phyloP scores from a whole-genome alignment of 1,139 yeast species.

The Barnettozyma hawaiiensis region DNA sequence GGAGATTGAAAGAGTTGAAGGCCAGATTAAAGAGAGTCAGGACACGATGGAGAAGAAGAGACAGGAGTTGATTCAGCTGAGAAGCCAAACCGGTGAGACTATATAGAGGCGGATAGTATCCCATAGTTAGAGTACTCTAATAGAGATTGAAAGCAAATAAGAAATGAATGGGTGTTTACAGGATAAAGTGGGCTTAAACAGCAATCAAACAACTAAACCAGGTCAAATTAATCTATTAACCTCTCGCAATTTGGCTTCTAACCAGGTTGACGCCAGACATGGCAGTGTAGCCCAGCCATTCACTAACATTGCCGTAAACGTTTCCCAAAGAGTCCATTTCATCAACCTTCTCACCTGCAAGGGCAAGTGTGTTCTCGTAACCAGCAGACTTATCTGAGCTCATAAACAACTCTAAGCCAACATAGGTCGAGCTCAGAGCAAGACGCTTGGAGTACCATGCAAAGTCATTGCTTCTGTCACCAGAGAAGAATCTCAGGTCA shows the following conservation, averaged over 20 bases:
- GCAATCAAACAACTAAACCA: too few relatives aligned
- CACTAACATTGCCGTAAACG: constrained; percentile 57
- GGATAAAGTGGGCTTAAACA: background rate
- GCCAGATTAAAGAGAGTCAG: constrained; percentile 49
- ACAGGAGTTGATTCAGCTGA: constrained; percentile 40
- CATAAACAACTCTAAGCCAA: constrained; percentile 74
- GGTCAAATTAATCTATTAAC: too few relatives aligned
- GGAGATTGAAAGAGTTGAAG: constrained; percentile 70
- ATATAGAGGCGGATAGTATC: too few relatives aligned
- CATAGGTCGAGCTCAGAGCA: constrained; percentile 63
- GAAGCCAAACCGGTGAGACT: constrained; percentile 35
- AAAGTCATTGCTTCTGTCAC: constrained; percentile 78
- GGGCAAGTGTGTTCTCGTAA: constrained; percentile 52
- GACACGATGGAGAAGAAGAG: constrained; percentile 44
- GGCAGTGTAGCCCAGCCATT: constrained; percentile 72
- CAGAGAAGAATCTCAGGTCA: constrained; percentile 75
- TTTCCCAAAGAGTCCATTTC: constrained; percentile 51
- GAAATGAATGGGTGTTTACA: background rate
- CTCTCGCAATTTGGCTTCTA: constrained; percentile 64
- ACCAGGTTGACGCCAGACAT: constrained; percentile 61
- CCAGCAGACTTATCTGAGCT: constrained; percentile 62
- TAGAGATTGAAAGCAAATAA: too few relatives aligned
- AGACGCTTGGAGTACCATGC: constrained; percentile 91
- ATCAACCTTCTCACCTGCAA: constrained; percentile 58
- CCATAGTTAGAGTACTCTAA: too few relatives aligned